Base-by-base conservation (phyloP, 495 filamentous ascomycete genomes). In the Trichoderma orchidacearum region DNA sequence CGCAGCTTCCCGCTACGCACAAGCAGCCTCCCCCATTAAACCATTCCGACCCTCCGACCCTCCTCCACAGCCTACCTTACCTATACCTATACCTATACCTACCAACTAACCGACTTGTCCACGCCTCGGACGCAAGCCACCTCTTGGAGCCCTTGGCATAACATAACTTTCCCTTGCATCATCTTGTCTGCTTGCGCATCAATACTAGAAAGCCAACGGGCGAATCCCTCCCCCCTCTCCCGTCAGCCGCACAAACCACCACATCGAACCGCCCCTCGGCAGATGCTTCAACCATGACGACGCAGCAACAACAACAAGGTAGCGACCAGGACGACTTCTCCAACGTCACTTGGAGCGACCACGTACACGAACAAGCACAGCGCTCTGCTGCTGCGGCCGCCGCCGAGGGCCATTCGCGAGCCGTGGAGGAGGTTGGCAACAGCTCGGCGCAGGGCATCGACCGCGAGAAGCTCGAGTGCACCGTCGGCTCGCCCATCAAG, bases 381-480 rank as follows among this genome's bases (percentile, higher is more conserved):
- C 53, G 31, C n/a, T 30, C 28, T 23, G 28, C 51, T 11, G 23
- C 53, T n/a, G 31, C 21, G 7, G 30, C 53, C 30, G 63, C 63
- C 17, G 48, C 54, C 7, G 56, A 57, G 36, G 59, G 58, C 27
- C n/a, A 50, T 23, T 8, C 54, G 55, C 7, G 63, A 56, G 13
- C 58, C 61, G 9, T 59, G 59, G 63, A 61, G 30, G 61, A 63
- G 15, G 25, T 58, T 17, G 30, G 30, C 18, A 57, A 35, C 54
- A 57, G 56, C 17, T 61, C 8, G 58, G 58, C 57, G 60, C 58
- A 51, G 59, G 86, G 85, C 51, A 74, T 88, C 59, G 87, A 83
- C 56, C 84, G 86, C 54, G 91, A 90, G 53, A 79, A 80, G 27
- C 78, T 98, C 41, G 87, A 96, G 62, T 95, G 89, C 66, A 82